Conservation (phyloP, 768 basidiomycete species). For the Phallus indusiatus region DNA sequence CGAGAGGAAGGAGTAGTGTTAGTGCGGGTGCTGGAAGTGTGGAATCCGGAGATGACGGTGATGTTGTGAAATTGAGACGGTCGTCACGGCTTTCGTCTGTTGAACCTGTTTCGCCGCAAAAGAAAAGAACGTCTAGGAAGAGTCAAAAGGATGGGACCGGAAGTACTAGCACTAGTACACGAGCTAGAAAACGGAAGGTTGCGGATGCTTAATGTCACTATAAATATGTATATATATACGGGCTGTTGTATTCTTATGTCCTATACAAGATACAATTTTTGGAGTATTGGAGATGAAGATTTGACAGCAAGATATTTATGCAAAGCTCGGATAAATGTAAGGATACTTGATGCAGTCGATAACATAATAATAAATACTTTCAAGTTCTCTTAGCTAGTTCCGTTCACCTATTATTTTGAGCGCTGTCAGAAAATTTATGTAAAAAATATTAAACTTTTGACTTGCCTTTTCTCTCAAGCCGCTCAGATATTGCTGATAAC, state of each 20-base stretch:
- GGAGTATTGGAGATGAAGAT: no score
- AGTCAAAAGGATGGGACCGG: not conserved
- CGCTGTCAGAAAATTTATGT: not conserved
- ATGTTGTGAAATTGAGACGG: not conserved
- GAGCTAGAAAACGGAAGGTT: slow-evolving; percentile 5
- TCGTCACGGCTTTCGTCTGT: not conserved
- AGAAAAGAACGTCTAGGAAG: not conserved
- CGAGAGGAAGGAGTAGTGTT: not conserved
- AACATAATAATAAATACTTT: not conserved
- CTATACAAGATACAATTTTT: not conserved
- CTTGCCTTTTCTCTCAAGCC: slow-evolving; percentile 82
- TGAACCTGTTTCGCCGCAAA: not conserved
- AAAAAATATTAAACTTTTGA: not conserved
- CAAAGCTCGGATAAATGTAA: no score
- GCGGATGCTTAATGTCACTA: not conserved
- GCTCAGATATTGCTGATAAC: slow-evolving; percentile 90
- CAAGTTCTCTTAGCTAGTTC: slow-evolving; percentile 4
- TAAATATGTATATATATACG: not conserved
- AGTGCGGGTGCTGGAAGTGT: not conserved
- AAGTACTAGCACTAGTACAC: not conserved
- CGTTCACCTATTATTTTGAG: slow-evolving; percentile 1
- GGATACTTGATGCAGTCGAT: not conserved
- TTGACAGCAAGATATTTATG: no score
- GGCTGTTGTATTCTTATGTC: not conserved
- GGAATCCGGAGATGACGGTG: not conserved